Conservation (phyloP, 306 rosid genomes). For the Rubus idaeus region DNA sequence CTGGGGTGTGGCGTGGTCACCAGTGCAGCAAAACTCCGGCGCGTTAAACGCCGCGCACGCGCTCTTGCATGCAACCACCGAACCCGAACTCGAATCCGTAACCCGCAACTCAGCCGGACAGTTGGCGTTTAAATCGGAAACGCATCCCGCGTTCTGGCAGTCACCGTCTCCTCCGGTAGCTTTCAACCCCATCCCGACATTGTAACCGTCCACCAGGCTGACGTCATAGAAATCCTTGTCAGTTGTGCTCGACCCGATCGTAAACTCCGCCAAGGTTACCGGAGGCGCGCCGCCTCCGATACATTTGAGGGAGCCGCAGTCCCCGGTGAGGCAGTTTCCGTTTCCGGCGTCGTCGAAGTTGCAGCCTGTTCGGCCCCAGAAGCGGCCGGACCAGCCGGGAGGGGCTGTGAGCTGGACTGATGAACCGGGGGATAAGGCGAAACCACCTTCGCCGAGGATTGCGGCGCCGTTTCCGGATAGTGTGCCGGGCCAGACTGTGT, state of each 20-base stretch:
- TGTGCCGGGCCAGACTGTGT: slow-evolving; percentile 80
- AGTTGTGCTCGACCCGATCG: slow-evolving; percentile 29
- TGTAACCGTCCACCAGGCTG: slow-evolving; percentile 91
- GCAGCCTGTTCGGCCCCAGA: slow-evolving; percentile 85
- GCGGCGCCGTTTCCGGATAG: slow-evolving; percentile 68
- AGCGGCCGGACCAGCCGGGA: slow-evolving; percentile 82
- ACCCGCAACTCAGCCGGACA: slow-evolving; percentile 73
- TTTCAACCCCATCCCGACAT: slow-evolving; percentile 65
- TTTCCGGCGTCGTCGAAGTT: slow-evolving; percentile 52
- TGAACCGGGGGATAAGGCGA: slow-evolving; percentile 42
- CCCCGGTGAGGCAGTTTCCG: slow-evolving; percentile 64
- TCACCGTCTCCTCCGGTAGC: slow-evolving; percentile 78
- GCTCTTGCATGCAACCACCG: slow-evolving; percentile 82
- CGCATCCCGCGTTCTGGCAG: slow-evolving; percentile 86
- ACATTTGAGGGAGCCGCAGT: slow-evolving; percentile 66
- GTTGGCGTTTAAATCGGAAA: slow-evolving; percentile 50
- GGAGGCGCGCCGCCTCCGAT: slow-evolving; percentile 60
- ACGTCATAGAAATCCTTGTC: slow-evolving; percentile 81
- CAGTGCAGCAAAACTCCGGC: slow-evolving; percentile 80
- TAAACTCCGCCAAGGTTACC: slow-evolving; percentile 68
- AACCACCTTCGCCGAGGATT: slow-evolving; percentile 62
- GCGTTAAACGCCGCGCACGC: slow-evolving; percentile 74
- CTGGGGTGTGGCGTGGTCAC: slow-evolving; percentile 63
- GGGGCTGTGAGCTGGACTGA: slow-evolving; percentile 48
- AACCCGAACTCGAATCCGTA: slow-evolving; percentile 21